Percentiles rank a stretch among this genome's conserved stretches.
Evolutionary conservation across 495 filamentous ascomycete genomes (phyloP).

Genomic region (Tuber borchii): DNA sequence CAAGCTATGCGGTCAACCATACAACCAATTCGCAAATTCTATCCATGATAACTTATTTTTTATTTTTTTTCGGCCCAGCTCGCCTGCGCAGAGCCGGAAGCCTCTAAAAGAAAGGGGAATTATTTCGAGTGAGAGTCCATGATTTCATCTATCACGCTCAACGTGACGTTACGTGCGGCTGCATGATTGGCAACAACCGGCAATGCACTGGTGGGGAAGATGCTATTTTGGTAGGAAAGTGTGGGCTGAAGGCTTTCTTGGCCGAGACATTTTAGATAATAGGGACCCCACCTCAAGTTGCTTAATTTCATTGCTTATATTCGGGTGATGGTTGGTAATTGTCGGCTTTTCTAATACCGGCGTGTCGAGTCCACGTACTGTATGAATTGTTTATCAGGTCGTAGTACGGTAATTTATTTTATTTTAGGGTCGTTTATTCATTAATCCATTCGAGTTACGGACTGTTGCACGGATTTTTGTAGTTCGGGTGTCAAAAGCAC

Average conservation of each 20-base stretch:
- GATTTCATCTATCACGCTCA: not conserved
- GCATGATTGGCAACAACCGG: not conserved
- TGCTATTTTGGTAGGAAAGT: not conserved
- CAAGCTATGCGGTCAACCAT: not conserved
- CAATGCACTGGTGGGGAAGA: not conserved
- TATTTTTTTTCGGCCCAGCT: not conserved
- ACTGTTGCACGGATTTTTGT: no score
- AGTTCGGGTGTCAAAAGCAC: no score
- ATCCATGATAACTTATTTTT: not conserved
- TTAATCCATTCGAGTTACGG: not conserved
- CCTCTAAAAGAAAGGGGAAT: not conserved
- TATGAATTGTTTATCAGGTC: not conserved
- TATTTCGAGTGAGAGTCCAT: not conserved
- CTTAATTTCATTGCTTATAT: not conserved
- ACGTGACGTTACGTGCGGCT: slow-evolving; percentile 2
- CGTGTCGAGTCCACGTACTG: not conserved
- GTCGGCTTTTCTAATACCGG: not conserved
- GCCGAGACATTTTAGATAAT: not conserved
- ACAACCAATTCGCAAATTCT: not conserved
- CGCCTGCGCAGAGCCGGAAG: not conserved
- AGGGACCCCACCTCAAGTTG: not conserved
- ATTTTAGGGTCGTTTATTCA: not conserved
- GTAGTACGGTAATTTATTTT: not conserved
- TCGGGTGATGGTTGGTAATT: not conserved
- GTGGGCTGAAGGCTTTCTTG: not conserved